Conservation (phyloP, 441 rosid species). For the Theobroma grandiflorum region DNA sequence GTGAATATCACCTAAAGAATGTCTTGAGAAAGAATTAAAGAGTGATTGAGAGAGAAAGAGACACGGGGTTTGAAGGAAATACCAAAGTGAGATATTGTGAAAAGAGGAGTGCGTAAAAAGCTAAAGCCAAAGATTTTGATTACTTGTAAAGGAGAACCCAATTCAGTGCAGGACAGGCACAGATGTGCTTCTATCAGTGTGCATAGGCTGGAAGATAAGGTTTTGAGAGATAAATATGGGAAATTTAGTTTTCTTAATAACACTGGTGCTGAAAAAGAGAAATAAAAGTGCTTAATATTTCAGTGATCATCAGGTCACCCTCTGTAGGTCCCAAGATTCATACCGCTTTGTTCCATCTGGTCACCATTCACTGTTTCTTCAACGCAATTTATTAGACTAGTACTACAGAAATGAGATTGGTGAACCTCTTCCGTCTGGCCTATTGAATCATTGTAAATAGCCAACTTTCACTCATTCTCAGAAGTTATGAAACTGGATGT, state of each 20-base stretch:
- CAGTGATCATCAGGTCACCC: not conserved
- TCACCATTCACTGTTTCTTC: not conserved
- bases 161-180: slow-evolving; percentile 19
- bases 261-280: not conserved
- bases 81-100: slow-evolving; percentile 22
- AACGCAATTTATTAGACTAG: not conserved
- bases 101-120: not conserved
- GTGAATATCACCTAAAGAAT: not conserved
- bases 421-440: not conserved
- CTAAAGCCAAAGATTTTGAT: slow-evolving; percentile 27
- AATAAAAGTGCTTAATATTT: not conserved
- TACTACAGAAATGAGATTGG: not conserved
- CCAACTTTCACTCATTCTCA: not conserved
- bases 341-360: not conserved
- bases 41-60: slow-evolving; percentile 23
- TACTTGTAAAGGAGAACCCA: slow-evolving; percentile 8
- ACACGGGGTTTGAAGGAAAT: slow-evolving; percentile 23
- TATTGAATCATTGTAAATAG: not conserved
- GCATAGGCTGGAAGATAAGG: not conserved
- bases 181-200: slow-evolving; percentile 15
- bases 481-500: not conserved
- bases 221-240: not conserved
- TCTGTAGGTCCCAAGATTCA: slow-evolving; percentile 8
- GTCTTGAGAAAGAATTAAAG: slow-evolving; percentile 17
- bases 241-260: slow-evolving; percentile 1